These are phyloP conservation scores for Isochrysis galbana DNA, from an alignment of 78 protist species.

Conservation along the genomic window DNA sequence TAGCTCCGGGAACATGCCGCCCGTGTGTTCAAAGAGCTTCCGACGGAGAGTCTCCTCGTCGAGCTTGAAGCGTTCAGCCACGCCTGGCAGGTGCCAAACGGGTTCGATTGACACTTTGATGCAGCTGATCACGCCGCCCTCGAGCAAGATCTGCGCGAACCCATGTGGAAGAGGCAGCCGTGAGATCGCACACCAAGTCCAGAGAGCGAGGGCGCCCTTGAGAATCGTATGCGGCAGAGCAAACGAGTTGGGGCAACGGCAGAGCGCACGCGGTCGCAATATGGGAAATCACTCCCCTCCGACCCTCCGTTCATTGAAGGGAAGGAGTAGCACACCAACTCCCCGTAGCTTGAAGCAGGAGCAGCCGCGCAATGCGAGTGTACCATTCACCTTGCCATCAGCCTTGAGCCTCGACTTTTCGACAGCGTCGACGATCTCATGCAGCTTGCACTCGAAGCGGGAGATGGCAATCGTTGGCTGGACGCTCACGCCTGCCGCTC, in stretches of 20 bases:
- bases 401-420: neutral
- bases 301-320: no score
- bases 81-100: constrained; percentile 55
- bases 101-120: constrained; percentile 47
- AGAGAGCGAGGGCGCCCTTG: no score
- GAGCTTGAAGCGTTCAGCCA: constrained; percentile 42
- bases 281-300: no score
- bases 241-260: no score
- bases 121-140: neutral
- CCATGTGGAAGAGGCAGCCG: neutral
- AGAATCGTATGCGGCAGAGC: no score
- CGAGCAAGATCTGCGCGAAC: neutral
- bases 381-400: no score
- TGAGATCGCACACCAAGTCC: no score
- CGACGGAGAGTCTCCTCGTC: constrained; percentile 26
- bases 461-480: constrained; percentile 49
- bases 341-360: no score
- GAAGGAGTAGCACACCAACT: no score
- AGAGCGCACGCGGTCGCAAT: no score
- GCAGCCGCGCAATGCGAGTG: no score
- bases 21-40: constrained; percentile 24
- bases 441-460: neutral
- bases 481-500: neutral
- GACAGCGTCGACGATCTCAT: constrained; percentile 29
- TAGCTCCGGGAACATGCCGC: constrained; percentile 53